phyloP scores from a whole-genome alignment of 345 rosid genomes.

The Alliaria petiolata region DNA sequence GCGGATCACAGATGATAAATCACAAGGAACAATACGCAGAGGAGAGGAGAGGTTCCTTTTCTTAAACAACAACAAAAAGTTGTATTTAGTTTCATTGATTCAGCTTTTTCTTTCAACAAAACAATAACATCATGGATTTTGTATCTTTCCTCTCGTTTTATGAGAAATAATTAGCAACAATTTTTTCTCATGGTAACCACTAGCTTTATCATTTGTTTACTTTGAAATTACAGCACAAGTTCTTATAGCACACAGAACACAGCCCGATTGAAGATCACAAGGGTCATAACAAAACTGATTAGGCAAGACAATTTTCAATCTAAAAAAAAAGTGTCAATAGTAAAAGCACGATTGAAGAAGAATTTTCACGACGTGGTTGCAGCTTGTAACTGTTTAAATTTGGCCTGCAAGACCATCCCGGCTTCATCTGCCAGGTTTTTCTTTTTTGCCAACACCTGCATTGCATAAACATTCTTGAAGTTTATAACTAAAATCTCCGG shows the following conservation, averaged over 20 bases:
- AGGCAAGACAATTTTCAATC: not conserved
- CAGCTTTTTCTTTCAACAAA: conserved; percentile 4
- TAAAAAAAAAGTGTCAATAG: not conserved
- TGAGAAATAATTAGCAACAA: conserved; percentile 1
- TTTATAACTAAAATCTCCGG: not conserved
- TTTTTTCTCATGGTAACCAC: not conserved
- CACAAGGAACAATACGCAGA: not conserved
- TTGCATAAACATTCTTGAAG: conserved; percentile 1
- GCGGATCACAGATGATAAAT: conserved; percentile 63
- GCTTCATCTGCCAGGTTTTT: conserved; percentile 85
- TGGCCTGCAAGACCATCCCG: conserved; percentile 60
- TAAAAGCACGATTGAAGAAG: no score
- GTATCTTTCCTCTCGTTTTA: not conserved
- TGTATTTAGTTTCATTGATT: conserved; percentile 20
- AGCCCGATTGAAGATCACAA: not conserved
- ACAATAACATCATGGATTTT: not conserved
- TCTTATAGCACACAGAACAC: not conserved
- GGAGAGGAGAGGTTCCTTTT: not conserved
- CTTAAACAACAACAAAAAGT: not conserved
- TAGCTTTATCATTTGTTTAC: not conserved
- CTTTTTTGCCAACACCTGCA: conserved; percentile 91
- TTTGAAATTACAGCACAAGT: not conserved
- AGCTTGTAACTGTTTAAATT: conserved; percentile 59
- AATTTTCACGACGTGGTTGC: conserved; percentile 24
- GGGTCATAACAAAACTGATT: not conserved